These are phyloP conservation scores for Stachybotrys echinatus DNA, from an alignment of 2,329 filamentous ascomycete species.

Conservation along the genomic window DNA sequence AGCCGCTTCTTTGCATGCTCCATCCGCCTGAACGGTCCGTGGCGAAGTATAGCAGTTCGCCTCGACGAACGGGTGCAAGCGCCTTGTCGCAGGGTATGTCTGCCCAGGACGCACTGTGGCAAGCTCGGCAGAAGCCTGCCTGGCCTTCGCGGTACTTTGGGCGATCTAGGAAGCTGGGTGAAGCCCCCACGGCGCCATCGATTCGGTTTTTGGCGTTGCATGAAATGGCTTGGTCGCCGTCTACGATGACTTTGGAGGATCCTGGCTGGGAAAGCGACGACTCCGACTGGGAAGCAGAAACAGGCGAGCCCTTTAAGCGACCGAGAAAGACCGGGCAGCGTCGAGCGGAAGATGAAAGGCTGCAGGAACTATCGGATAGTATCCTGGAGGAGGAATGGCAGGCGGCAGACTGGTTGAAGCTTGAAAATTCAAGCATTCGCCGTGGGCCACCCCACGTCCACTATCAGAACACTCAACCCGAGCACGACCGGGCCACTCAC, in stretches of 20 bases:
- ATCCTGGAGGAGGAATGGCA: not conserved
- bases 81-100: slow-evolving; percentile 2
- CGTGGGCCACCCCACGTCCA: not conserved
- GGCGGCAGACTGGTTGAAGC: not conserved
- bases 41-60: slow-evolving; percentile 3
- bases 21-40: slow-evolving; percentile 24
- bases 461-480: not conserved
- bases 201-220: not conserved
- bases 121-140: not conserved
- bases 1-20: slow-evolving; percentile 27
- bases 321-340: slow-evolving; percentile 5
- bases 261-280: slow-evolving; percentile 8
- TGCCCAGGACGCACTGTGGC: not conserved
- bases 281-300: slow-evolving; percentile 8
- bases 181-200: slow-evolving; percentile 9
- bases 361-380: not conserved
- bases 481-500: not conserved
- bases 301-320: slow-evolving; percentile 9
- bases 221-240: not conserved
- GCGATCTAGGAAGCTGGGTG: slow-evolving; percentile 18
- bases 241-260: not conserved
- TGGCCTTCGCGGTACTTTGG: slow-evolving; percentile 10
- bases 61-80: slow-evolving; percentile 5
- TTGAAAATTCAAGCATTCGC: not conserved
- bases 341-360: not conserved